Conservation (phyloP, 2,329 filamentous ascomycete species). For the Eurotiales sp. region DNA sequence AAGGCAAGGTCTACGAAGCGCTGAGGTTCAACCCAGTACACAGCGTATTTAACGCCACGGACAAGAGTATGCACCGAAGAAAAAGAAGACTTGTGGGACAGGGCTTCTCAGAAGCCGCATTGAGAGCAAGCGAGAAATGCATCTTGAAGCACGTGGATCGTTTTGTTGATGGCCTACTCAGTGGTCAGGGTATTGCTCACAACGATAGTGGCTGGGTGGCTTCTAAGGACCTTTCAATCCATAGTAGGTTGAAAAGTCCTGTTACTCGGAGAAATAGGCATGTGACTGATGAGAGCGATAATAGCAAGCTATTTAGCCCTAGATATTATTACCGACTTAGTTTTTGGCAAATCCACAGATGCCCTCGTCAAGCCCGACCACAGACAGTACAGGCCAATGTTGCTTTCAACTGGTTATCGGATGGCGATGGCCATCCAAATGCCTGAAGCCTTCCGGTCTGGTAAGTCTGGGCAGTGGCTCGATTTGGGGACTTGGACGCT, state of each 20-base stretch:
- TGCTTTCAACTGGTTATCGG: conserved; percentile 2
- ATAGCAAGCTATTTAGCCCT: conserved; percentile 8
- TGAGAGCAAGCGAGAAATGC: conserved; percentile 8
- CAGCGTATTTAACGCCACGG: conserved; percentile 8
- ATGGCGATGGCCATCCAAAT: conserved; percentile 12
- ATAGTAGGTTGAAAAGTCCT: background rate
- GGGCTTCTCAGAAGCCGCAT: conserved; percentile 7
- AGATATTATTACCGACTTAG: conserved; percentile 8
- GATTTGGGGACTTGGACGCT: conserved; percentile 9
- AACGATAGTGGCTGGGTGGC: background rate
- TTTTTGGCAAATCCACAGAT: conserved; percentile 10
- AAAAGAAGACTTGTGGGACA: conserved; percentile 10
- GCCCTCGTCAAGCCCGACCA: conserved; percentile 5
- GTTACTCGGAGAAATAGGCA: background rate
- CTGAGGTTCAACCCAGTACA: conserved; percentile 6
- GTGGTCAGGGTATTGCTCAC: background rate
- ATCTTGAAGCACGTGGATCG: conserved; percentile 6
- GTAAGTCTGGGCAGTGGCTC: conserved; percentile 6
- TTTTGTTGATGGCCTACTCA: background rate
- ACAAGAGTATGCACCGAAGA: conserved; percentile 7
- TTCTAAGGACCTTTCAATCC: conserved; percentile 2
- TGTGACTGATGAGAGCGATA: background rate
- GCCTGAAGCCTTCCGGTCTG: conserved; percentile 4
- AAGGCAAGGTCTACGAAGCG: conserved; percentile 1
- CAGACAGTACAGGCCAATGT: conserved; percentile 7